phyloP scores from a whole-genome alignment of 805 yeast genomes.

The Wickerhamiella galacta region DNA sequence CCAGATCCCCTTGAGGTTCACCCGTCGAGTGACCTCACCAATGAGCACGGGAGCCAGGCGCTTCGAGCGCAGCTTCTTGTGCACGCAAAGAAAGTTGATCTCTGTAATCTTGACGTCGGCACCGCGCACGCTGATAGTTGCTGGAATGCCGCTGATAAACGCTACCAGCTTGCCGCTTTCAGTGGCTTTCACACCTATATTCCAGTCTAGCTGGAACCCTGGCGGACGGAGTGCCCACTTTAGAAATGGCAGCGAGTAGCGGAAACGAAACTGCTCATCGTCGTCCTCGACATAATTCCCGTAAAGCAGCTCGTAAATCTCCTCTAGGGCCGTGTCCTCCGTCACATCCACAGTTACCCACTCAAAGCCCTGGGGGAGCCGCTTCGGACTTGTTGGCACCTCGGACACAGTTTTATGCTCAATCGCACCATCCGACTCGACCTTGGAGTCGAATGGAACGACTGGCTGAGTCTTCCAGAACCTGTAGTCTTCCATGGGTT shows the following conservation, averaged over 20 bases:
- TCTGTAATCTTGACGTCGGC: slow-evolving; percentile 39
- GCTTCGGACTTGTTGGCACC: slow-evolving; percentile 52
- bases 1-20: slow-evolving; percentile 73
- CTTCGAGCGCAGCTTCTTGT: slow-evolving; percentile 83
- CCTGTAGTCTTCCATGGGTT: slow-evolving; percentile 69
- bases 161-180: slow-evolving; percentile 67
- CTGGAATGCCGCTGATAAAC: slow-evolving; percentile 83
- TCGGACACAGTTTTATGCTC: slow-evolving; percentile 59
- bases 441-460: slow-evolving; percentile 45
- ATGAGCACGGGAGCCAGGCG: slow-evolving; percentile 88
- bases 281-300: slow-evolving; percentile 91
- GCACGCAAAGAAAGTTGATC: slow-evolving; percentile 86
- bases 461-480: slow-evolving; percentile 99
- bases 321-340: slow-evolving; percentile 41
- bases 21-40: slow-evolving; percentile 85
- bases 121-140: slow-evolving; percentile 43
- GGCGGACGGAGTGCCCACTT: slow-evolving; percentile 92
- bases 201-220: slow-evolving; percentile 81
- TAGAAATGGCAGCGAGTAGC: slow-evolving; percentile 66
- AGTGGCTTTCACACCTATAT: slow-evolving; percentile 80
- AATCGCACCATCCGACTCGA: slow-evolving; percentile 35
- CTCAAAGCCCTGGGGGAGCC: slow-evolving; percentile 63
- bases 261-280: slow-evolving; percentile 82
- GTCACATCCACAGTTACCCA: slow-evolving; percentile 70
- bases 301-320: slow-evolving; percentile 62